Percentiles rank a stretch among this genome's conserved stretches.
These are phyloP conservation scores for Chrysosphaeria jannelii DNA, from an alignment of 2,329 filamentous ascomycete species.

Conservation along the genomic window DNA sequence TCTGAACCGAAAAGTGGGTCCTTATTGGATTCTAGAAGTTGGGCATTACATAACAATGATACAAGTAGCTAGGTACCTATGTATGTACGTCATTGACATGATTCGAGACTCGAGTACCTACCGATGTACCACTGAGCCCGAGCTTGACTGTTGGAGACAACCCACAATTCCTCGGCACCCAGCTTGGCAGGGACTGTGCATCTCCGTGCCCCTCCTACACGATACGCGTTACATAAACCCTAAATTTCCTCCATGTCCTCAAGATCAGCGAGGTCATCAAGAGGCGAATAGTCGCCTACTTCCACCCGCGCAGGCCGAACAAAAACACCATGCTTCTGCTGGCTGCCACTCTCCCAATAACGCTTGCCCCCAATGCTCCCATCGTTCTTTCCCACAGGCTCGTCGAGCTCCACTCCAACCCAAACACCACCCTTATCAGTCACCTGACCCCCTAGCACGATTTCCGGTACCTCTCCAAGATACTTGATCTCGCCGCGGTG, in stretches of 20 bases:
- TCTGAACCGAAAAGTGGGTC: no score
- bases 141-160: no score
- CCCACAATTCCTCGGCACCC: no score
- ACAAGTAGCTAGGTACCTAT: no score
- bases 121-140: no score
- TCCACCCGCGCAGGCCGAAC: constrained; percentile 53
- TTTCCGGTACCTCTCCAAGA: constrained; percentile 44
- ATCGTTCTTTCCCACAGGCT: constrained; percentile 61
- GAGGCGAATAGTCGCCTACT: constrained; percentile 36
- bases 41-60: no score
- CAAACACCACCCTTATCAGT: constrained; percentile 20
- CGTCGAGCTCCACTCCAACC: constrained; percentile 48
- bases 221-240: no score
- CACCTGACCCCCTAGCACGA: constrained; percentile 13
- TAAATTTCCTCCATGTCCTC: constrained; percentile 53
- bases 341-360: constrained; percentile 31
- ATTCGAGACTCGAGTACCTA: no score
- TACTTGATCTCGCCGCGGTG: constrained; percentile 41
- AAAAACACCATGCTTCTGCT: constrained; percentile 42
- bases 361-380: constrained; percentile 29
- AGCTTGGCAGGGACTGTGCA: no score
- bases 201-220: no score
- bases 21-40: no score
- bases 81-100: no score
- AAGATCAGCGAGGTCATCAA: constrained; percentile 45